Base-by-base conservation (phyloP, 2,329 filamentous ascomycete genomes). In the Verticillium dahliae region DNA sequence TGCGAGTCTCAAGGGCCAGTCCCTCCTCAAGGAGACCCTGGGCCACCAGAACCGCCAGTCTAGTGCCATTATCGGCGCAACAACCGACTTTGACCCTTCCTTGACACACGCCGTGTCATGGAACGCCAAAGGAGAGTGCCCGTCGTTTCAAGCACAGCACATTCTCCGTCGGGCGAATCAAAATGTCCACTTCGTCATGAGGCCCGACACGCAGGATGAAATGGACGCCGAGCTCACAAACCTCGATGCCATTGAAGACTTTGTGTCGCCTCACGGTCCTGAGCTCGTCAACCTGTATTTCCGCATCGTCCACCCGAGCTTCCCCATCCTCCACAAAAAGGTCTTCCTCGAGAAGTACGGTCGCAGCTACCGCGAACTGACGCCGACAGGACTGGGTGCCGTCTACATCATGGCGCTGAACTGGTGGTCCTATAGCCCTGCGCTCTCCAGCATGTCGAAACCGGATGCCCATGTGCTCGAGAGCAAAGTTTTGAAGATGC, bases 231-330 rank as follows among this genome's bases (percentile, higher is more conserved):
- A 65, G 50, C 73, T 74, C 38, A 77, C 80, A 60, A 59, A 63
- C 33, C 61, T 67, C 27, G 71, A 74, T 63, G 77, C 78, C 54
- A 79, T 87, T 63, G 84, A 87, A 69, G 75, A 78, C 57, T 76
- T 83, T 55, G 81, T 87, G 14, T 76, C 79, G 37, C 80, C 83
- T 6, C 80, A 87, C 68, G 85, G 85, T 10, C 78, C 78, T 62
- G 78, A 79, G 39, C 72, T 88, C 60, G 78, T 88, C 64, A 81
- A 83, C 62, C 75, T 87, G 50, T 88, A 86, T 72, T 87, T 87
- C 68, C 72, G 78, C 35, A 79, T 81, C 55, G 75, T 82, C 18
- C 81, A 84, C 62, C 81, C 81, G 1, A 78, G 75, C 62, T 83
- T 81, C 66, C 81, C 81, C 1, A 76, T 84, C 56, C 68, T 82